A percentile compares a stretch with the other conserved stretches of the same genome.
Conservation (phyloP, 495 filamentous ascomycete genomes). For the Talaromyces thailandensis region DNA sequence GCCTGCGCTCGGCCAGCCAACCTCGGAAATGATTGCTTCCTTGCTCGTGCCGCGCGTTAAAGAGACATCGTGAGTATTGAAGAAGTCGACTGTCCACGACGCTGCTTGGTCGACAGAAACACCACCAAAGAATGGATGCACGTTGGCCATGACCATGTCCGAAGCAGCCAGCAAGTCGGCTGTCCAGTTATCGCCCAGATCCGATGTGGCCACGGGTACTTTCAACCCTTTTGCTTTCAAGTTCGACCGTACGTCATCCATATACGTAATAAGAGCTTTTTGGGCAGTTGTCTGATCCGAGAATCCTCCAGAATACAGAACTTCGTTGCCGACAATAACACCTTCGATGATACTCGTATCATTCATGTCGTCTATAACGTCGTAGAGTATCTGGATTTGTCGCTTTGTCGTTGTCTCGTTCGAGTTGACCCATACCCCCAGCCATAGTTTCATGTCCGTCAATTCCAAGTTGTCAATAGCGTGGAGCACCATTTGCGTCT, state of each 20-base stretch:
- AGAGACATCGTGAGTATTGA: slow-evolving; percentile 53
- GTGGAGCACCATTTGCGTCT: slow-evolving; percentile 89
- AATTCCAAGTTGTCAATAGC: slow-evolving; percentile 66
- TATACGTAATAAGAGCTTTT: slow-evolving; percentile 51
- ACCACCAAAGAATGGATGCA: slow-evolving; percentile 95
- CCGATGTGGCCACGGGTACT: slow-evolving; percentile 77
- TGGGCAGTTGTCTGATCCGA: slow-evolving; percentile 51
- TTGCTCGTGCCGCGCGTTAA: slow-evolving; percentile 49
- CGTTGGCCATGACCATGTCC: slow-evolving; percentile 91
- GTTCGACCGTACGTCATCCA: slow-evolving; percentile 60
- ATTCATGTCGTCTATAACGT: slow-evolving; percentile 61
- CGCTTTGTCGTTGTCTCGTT: slow-evolving; percentile 78
- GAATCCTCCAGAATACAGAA: slow-evolving; percentile 52
- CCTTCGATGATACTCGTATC: slow-evolving; percentile 64
- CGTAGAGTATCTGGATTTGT: slow-evolving; percentile 73
- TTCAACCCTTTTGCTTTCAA: slow-evolving; percentile 55
- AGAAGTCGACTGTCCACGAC: slow-evolving; percentile 80
- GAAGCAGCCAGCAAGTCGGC: slow-evolving; percentile 52
- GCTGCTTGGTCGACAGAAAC: slow-evolving; percentile 58
- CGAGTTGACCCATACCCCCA: slow-evolving; percentile 86
- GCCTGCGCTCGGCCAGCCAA: slow-evolving; percentile 84
- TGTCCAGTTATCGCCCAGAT: slow-evolving; percentile 88
- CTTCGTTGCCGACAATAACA: slow-evolving; percentile 90
- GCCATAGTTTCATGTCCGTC: slow-evolving; percentile 81
- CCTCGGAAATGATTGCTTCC: slow-evolving; percentile 71